Evolutionary conservation across 2,329 filamentous ascomycete genomes (phyloP), one percentile per base, ranked within the genome.

Genomic region (Fusarium siculi): DNA sequence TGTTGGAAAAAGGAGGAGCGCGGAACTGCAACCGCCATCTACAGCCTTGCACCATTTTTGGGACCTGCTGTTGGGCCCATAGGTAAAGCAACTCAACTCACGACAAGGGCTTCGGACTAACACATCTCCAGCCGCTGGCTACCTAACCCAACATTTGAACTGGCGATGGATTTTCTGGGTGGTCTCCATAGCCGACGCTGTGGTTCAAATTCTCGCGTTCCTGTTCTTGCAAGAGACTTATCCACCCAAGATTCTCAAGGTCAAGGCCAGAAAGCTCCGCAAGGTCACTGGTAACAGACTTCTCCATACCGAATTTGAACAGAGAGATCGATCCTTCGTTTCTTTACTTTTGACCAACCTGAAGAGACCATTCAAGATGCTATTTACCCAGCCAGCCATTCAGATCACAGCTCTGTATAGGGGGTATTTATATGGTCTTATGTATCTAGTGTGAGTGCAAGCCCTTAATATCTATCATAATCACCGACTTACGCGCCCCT

Each of bases 351-450:
- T 72, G 0, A 78, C 76, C 34, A 79, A 83, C 11, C 57, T 88
- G 12, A 77, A 84, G 5, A 81, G 87, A 0, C 87, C 88, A 0
- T 80, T 86, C 14, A 82, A 85, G 30, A 83, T 89, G 76, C 79
- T 89, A 4, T 80, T 85, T 23, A 82, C 84, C 1, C 87, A 87
- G 18, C 87, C 87, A 0, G 85, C 87, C 11, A 80, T 89, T 14
- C 82, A 87, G 50, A 78, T 87, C 4, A 82, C 88, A 6, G 84
- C 85, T 0, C 71, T 87, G 1, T 87, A 87, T 63, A 81, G 87
- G 15, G 84, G 85, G 1, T 83, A 88, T 30, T 76, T 87, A 7
- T 90, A 88, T 68, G 87, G 87, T 2, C 83, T 88, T n/a, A 82
- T 89, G 54, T 89, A 88, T 67, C 79, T 89, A 7, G 80, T 89